Base-by-base conservation (phyloP, 2,329 filamentous ascomycete species). In the Clonostachys sp. region DNA sequence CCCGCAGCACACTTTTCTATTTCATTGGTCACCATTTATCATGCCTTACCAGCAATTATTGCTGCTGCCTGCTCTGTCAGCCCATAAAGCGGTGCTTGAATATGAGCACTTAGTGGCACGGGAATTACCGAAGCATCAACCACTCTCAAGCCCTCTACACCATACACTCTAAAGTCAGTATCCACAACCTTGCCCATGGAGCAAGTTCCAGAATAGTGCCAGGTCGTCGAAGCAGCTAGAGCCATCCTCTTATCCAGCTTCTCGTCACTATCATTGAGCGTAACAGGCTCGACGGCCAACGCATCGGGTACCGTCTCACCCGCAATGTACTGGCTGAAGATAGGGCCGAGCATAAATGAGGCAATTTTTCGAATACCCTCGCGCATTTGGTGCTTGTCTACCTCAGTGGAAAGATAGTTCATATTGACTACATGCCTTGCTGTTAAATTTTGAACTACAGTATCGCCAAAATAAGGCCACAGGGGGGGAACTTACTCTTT, bases 101-200 rank as follows among this genome's bases (percentile, higher is more conserved):
- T 51, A 46, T 66, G 61, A 8, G 55, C 60, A 24, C 56, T 57
- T 13, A 66, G 49, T 5, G 57, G 53, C 12, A 63, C 47, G 8
- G 64, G 63, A 30, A 67, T 49, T 5, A 67, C 54, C 4, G 62
- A 64, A 9, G 63, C 62, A 51, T 68, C 65, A 10, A 66, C 61
- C 5, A 66, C 56, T 5, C 63, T 48, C 3, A 68, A 55, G 6
- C 55, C 52, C 41, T 57, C 46, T 4, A 58, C 50, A 2, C 78
- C 78, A 13, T 70, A 62, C 2, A 84, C 80, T 6, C 71, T 66
- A 57, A 83, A 81, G 47, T 74, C 66, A 0, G 65, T 68, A 56
- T 84, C 77, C n/a, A 84, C 60, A 1, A 82, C 78, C 5, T 67
- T 66, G 3, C 80, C 80, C 55, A 83, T 83, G 0, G 75, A 67